Percentiles rank a stretch among this genome's conserved stretches.
These are phyloP conservation scores for Lactuca saligna DNA, from an alignment of 129 eudicot species.

Conservation along the genomic window DNA sequence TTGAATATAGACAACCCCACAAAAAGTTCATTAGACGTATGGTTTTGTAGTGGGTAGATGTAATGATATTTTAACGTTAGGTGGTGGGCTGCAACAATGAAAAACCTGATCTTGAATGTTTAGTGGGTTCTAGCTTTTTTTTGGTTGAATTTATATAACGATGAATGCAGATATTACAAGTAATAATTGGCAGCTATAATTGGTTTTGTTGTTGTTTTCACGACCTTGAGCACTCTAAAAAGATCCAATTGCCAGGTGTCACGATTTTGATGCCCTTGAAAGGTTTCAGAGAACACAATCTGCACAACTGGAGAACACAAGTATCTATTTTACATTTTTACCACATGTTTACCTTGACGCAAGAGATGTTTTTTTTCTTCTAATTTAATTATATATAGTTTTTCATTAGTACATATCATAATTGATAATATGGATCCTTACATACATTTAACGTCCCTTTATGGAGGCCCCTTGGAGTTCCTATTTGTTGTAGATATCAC, in stretches of 20 bases:
- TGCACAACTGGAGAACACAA: constrained; percentile 98
- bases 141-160: not conserved
- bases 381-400: not conserved
- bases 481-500: constrained; percentile 87
- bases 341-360: too few relatives aligned
- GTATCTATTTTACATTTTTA: constrained; percentile 25
- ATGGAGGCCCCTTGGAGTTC: constrained; percentile 96
- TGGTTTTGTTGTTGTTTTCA: too few relatives aligned
- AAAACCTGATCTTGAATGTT: too few relatives aligned
- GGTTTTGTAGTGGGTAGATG: too few relatives aligned
- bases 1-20: not conserved
- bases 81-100: too few relatives aligned
- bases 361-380: not conserved
- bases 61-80: too few relatives aligned
- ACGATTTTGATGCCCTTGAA: constrained; percentile 97
- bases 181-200: too few relatives aligned
- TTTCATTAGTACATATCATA: constrained; percentile 11
- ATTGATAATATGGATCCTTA: constrained; percentile 14
- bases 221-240: too few relatives aligned
- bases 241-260: constrained; percentile 84
- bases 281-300: constrained; percentile 96
- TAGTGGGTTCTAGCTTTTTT: not conserved
- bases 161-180: too few relatives aligned
- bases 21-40: not conserved
- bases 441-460: constrained; percentile 84